phyloP scores from a whole-genome alignment of 2,329 filamentous ascomycete genomes.

The Epichloe hybrida region DNA sequence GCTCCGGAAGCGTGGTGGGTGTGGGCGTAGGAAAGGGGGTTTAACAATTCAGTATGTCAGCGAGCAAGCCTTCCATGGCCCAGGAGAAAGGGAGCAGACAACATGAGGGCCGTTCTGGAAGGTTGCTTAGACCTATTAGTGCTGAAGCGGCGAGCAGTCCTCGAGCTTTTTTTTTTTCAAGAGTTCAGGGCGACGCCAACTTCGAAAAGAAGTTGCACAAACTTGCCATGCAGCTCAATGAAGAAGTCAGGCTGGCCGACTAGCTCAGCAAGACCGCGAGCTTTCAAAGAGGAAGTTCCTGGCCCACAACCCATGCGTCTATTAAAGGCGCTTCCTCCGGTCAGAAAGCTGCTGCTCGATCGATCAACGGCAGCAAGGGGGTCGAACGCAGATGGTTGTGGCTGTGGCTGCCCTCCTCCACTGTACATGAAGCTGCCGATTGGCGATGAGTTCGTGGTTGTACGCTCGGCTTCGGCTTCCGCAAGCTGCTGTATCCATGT shows the following conservation, averaged over 20 bases:
- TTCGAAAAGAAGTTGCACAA: conserved; percentile 49
- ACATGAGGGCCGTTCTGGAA: no score
- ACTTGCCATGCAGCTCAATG: conserved; percentile 49
- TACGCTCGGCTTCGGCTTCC: conserved; percentile 47
- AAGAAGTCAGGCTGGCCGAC: conserved; percentile 56
- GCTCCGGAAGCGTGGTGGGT: no score
- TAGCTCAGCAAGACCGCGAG: conserved; percentile 50
- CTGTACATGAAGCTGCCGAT: conserved; percentile 27
- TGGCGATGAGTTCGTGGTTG: conserved; percentile 30
- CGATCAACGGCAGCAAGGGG: conserved; percentile 21
- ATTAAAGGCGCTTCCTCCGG: conserved; percentile 41
- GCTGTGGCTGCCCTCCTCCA: conserved; percentile 17
- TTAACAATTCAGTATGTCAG: no score
- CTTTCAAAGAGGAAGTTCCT: conserved; percentile 40
- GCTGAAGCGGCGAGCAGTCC: no score
- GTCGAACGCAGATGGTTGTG: conserved; percentile 16
- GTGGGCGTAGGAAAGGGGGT: no score
- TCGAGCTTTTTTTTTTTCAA: conserved; percentile 12
- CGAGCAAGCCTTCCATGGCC: no score
- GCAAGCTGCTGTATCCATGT: conserved; percentile 53
- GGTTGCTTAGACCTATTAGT: no score
- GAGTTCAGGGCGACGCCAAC: conserved; percentile 40
- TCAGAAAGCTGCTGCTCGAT: conserved; percentile 41
- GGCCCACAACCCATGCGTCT: conserved; percentile 44
- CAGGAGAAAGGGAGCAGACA: no score